Evolutionary conservation across 2,329 filamentous ascomycete genomes (phyloP), one percentile per base, ranked within the genome.

Genomic region (Apiospora hydei): DNA sequence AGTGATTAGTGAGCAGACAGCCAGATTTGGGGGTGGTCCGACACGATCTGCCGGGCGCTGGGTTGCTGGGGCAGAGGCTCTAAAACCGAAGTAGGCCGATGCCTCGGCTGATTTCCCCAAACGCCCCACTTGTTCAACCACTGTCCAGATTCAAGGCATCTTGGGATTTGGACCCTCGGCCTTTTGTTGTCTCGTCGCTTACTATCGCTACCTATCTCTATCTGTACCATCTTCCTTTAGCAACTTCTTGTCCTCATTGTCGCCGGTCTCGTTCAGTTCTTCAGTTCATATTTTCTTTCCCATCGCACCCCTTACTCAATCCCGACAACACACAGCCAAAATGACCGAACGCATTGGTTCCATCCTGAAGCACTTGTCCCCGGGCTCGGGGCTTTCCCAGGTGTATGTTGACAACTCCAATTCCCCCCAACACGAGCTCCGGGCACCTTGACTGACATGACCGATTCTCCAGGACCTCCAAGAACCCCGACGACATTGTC

Each of bases 401-500:
- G 34, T 70, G 69, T 70, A 67, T 34, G 69, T 70, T 21, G 24
- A 53, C 34, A 51, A 44, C 43, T 18, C 30, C 30, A 41, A 16
- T 44, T 5, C 30, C 47, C 30, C 38, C 66, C 26, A 30, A 30
- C 26, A n/a, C 38, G n/a, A 26, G 24, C 34, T 26, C 43, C 46
- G 21, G 49, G 49, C 11, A 44, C 49, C 21, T 24, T 8, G 41
- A 41, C 68, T 69, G 21, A 57, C 47, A 44, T 18, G 11, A n/a
- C 16, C 41, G 34, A 53, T 26, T 41, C 26, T n/a, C 7, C 57
- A 98, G 95, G 80, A 95, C 94, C 72, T 91, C 94, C 77, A 95
- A 98, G 87, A 97, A 97, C 83, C 90, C 95, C 77, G 96, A 98
- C 82, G 96, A 99, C 86, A 89, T 99, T 71, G 96, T 99, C 81